Conservation (phyloP, 306 rosid genomes). For the Fragaria nilgerrensis region DNA sequence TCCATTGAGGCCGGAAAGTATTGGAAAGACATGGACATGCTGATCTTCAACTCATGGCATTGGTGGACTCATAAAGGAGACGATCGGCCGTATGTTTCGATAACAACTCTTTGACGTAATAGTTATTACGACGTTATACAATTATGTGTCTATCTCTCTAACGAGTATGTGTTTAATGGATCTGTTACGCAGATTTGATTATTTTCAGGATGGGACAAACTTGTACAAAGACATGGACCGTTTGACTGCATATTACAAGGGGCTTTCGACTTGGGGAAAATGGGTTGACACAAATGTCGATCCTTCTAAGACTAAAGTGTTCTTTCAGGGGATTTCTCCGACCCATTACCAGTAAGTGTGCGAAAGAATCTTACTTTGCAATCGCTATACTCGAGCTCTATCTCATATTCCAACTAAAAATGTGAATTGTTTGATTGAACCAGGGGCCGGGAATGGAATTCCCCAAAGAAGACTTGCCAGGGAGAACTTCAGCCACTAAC, state of each 20-base stretch:
- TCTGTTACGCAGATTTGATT: slow-evolving; percentile 66
- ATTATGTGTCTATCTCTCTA: background rate
- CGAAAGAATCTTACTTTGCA: background rate
- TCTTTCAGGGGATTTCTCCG: slow-evolving; percentile 96
- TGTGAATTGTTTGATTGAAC: background rate
- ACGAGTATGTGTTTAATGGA: background rate
- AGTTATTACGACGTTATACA: too few relatives aligned
- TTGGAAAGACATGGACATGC: slow-evolving; percentile 82
- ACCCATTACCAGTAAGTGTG: slow-evolving; percentile 81
- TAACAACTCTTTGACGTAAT: background rate
- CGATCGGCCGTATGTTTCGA: slow-evolving; percentile 63
- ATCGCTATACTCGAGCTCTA: background rate
- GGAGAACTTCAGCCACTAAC: slow-evolving; percentile 71
- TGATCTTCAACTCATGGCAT: slow-evolving; percentile 93
- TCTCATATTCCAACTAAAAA: background rate
- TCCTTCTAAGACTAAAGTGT: slow-evolving; percentile 63
- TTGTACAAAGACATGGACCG: slow-evolving; percentile 75
- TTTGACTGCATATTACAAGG: slow-evolving; percentile 61
- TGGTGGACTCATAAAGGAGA: slow-evolving; percentile 94
- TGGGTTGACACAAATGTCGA: slow-evolving; percentile 90
- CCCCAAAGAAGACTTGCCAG: slow-evolving; percentile 61
- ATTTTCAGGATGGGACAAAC: slow-evolving; percentile 58
- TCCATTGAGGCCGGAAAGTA: slow-evolving; percentile 68
- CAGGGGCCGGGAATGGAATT: slow-evolving; percentile 89
- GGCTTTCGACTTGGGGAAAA: slow-evolving; percentile 79